A percentile compares a stretch with the other conserved stretches of the same genome.
phyloP scores from a whole-genome alignment of 306 rosid species.

The Albizia julibrissin region DNA sequence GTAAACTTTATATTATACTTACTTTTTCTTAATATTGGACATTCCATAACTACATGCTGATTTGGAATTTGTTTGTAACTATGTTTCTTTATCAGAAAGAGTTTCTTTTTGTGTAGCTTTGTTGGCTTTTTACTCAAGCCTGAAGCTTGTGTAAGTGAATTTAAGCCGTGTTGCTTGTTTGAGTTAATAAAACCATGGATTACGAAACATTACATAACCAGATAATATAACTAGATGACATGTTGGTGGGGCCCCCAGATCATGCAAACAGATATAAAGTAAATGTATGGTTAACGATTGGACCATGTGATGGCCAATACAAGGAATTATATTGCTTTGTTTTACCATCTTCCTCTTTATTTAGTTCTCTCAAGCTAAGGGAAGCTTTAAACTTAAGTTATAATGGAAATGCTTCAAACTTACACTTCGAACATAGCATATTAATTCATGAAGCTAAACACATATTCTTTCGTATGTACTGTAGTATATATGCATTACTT shows the following conservation, averaged over 20 bases:
- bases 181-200: not conserved
- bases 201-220: not conserved
- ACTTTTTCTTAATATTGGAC: not conserved
- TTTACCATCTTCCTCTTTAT: not conserved
- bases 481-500: no score
- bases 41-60: not conserved
- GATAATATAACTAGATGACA: not conserved
- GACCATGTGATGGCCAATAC: constrained; percentile 38
- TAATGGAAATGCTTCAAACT: not conserved
- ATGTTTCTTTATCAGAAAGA: not conserved
- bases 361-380: not conserved
- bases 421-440: not conserved
- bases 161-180: not conserved
- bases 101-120: not conserved
- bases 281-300: constrained; percentile 37
- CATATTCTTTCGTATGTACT: not conserved
- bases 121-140: not conserved
- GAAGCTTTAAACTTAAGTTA: constrained; percentile 7
- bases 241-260: not conserved
- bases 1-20: not conserved
- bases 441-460: not conserved
- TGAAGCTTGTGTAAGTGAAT: not conserved
- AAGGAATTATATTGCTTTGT: not conserved
- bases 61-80: not conserved
- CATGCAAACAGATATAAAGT: constrained; percentile 10